Evolutionary conservation across 306 rosid species (phyloP), one percentile per base, ranked within the genome.

Genomic region (Cucurbita pepo): DNA sequence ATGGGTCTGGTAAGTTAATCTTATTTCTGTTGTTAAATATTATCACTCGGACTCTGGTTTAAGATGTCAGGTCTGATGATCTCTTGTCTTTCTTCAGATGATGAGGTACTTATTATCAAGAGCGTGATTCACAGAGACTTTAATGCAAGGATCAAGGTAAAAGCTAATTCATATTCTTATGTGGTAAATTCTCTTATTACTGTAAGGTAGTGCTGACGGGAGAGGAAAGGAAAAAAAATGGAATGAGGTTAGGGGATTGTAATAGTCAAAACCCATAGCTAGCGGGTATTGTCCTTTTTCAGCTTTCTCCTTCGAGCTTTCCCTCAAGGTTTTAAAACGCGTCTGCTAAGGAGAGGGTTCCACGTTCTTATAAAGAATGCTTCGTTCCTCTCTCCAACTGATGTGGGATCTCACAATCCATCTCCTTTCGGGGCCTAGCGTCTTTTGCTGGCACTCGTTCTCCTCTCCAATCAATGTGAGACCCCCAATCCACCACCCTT

Each of bases 1-100:
- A 94, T n/a, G 99, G 99, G 9, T 94, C 99, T 47, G 89, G 99
- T 94, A 83, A 85, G 98, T 82, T 82, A 70, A 40, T 80, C 75
- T 5, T 73, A 41, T 14, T 60, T 79, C 41, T 73, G 36, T 7
- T 66, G 65, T 53, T 67, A n/a, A 52, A 52, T 51, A 10, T 8
- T 59, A 21, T 21, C 22, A 40, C 15, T 48, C 48, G 13, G 37
- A 3, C 40, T 45, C 38, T 30, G 45, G 59, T 2, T 56, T 77
- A 37, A 63, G 61, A 30, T 60, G 65, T 76, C 47, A 53, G 13
- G 56, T 56, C 57, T 61, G 37, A 72, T 11, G 9, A 52, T 52
- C 72, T 72, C 69, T 41, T 72, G 63, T 56, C 80, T 66, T 62
- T 76, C 71, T 84, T 81, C 96, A 94, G 96, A 75, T 74, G 78